These are phyloP conservation scores for Cymbopogon flexuosus DNA, from an alignment of 202 grass and related monocot species.

Conservation along the genomic window DNA sequence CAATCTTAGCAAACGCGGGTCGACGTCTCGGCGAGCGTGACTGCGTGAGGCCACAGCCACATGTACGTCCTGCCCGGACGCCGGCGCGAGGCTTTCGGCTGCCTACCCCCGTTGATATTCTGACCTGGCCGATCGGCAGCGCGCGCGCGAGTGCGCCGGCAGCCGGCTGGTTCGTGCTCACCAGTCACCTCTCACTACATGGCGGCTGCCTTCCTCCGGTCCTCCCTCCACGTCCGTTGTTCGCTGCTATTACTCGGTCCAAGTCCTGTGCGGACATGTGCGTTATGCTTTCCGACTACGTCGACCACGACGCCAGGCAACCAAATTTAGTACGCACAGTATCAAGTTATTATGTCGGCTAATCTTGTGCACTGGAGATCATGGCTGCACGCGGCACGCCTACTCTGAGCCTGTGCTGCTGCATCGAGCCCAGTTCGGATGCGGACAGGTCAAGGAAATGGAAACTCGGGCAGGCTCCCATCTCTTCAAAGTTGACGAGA, in stretches of 20 bases:
- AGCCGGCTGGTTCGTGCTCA: not conserved
- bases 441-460: too few relatives aligned
- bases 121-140: not conserved
- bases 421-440: not conserved
- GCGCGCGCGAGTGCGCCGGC: not conserved
- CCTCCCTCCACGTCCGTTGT: not conserved
- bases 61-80: not conserved
- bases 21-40: not conserved
- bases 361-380: not conserved
- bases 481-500: not conserved
- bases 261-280: not conserved
- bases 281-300: conserved; percentile 11
- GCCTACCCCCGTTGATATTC: not conserved
- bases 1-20: not conserved
- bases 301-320: not conserved
- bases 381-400: not conserved
- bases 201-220: not conserved
- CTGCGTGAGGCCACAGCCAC: too few relatives aligned
- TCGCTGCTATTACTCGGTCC: not conserved
- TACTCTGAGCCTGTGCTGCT: not conserved
- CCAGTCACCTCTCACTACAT: not conserved
- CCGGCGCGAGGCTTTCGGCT: not conserved
- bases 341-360: not conserved
- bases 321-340: not conserved
- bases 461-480: too few relatives aligned